These are phyloP conservation scores for Castanea crenata DNA, from an alignment of 306 rosid genomes.

Conservation along the genomic window DNA sequence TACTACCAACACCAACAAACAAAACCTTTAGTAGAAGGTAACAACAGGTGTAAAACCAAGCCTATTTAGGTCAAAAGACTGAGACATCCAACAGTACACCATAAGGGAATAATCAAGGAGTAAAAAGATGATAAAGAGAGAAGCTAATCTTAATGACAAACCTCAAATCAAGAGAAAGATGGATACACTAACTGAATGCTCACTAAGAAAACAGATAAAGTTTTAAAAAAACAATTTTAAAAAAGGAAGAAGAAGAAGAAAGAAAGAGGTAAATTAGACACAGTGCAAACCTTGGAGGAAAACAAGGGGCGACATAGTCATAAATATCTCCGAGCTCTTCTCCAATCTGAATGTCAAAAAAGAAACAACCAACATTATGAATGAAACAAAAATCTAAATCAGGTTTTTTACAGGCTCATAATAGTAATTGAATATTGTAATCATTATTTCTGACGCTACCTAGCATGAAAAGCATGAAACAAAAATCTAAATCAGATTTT, in stretches of 20 bases:
- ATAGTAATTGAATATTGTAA: background rate
- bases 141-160: conserved; percentile 19
- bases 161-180: conserved; percentile 11
- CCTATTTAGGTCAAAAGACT: background rate
- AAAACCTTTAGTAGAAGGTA: background rate
- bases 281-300: conserved; percentile 82
- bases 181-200: conserved; percentile 23
- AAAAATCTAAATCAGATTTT: background rate
- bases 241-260: too few relatives aligned
- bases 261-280: conserved; percentile 14
- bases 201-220: conserved; percentile 10
- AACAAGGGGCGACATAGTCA: conserved; percentile 92
- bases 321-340: conserved; percentile 95
- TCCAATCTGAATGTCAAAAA: conserved; percentile 63
- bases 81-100: conserved; percentile 2
- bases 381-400: background rate
- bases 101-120: background rate
- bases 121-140: conserved; percentile 12
- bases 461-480: background rate
- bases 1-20: background rate
- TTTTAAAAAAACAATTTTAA: background rate
- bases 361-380: conserved; percentile 25
- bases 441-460: background rate
- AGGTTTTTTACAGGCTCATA: background rate
- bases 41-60: background rate